Percentiles rank a stretch among this genome's conserved stretches.
Evolutionary conservation across 1,139 yeast genomes (phyloP).

Genomic region (Debaryomyces sp.): DNA sequence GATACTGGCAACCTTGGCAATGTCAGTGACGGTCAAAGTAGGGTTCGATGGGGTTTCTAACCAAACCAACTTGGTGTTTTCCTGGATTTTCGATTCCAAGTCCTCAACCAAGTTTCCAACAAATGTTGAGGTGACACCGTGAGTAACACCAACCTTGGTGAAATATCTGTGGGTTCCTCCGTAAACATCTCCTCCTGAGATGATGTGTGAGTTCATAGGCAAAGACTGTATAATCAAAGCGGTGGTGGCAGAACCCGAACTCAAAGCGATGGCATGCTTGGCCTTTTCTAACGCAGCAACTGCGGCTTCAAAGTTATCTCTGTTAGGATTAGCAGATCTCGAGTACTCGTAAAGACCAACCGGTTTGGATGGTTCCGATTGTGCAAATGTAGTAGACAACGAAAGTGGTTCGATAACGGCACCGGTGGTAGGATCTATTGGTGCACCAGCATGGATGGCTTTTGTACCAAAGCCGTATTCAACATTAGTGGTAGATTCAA

Average conservation of each 20-base stretch:
- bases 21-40: constrained; percentile 76
- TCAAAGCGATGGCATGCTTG: constrained; percentile 75
- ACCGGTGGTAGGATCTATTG: constrained; percentile 74
- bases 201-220: constrained; percentile 72
- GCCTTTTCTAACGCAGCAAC: constrained; percentile 82
- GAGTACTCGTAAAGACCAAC: constrained; percentile 84
- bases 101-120: constrained; percentile 67
- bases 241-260: constrained; percentile 88
- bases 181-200: constrained; percentile 86
- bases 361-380: constrained; percentile 74
- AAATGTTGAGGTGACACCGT: constrained; percentile 73
- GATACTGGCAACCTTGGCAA: constrained; percentile 57
- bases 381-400: constrained; percentile 85
- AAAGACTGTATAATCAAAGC: constrained; percentile 76
- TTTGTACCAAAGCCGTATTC: constrained; percentile 66
- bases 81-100: constrained; percentile 55
- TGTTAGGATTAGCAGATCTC: constrained; percentile 86
- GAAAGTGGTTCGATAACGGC: constrained; percentile 89
- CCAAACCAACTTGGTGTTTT: constrained; percentile 80
- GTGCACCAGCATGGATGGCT: constrained; percentile 86
- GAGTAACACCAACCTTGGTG: constrained; percentile 81
- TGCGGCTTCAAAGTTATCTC: constrained; percentile 79
- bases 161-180: constrained; percentile 94
- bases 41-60: constrained; percentile 91
- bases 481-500: constrained; percentile 17